Evolutionary conservation across 371 early-diverging fungal species (phyloP).

Genomic region (Mucor lusitanicus): DNA sequence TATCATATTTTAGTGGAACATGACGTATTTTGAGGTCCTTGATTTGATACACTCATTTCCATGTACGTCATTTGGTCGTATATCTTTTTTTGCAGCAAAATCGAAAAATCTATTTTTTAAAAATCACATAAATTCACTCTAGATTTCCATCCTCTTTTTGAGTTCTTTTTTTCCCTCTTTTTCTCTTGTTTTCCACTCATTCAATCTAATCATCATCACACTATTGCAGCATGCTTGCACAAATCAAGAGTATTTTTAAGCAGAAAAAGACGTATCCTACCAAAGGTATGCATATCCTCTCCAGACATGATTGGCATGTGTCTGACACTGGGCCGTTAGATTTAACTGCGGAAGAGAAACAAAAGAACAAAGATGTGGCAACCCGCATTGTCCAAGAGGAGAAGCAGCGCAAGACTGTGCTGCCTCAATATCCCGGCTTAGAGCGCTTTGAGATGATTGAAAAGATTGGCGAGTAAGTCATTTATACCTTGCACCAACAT

Average conservation of each 20-base stretch:
- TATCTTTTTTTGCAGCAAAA: not conserved
- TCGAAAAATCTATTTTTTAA: conserved; percentile 1
- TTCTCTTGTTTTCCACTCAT: not conserved
- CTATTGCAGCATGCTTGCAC: conserved; percentile 13
- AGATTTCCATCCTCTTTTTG: not conserved
- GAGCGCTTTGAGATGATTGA: conserved; percentile 61
- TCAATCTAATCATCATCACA: not conserved
- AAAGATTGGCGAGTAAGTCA: conserved; percentile 73
- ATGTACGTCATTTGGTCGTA: conserved; percentile 17
- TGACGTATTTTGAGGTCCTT: not conserved
- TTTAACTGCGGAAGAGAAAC: conserved; percentile 14
- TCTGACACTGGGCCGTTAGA: not conserved
- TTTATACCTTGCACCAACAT: not conserved
- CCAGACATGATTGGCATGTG: not conserved
- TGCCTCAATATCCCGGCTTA: conserved; percentile 52
- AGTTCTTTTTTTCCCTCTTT: not conserved
- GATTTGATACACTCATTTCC: not conserved
- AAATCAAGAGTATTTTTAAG: conserved; percentile 30
- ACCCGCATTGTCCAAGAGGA: conserved; percentile 24
- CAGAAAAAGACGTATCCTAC: conserved; percentile 18
- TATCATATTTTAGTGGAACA: not conserved
- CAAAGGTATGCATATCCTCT: conserved; percentile 7
- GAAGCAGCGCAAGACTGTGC: conserved; percentile 17
- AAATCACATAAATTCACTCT: not conserved
- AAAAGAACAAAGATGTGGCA: conserved; percentile 29